Conservation (phyloP, 495 filamentous ascomycete species). For the Xylaria curta region DNA sequence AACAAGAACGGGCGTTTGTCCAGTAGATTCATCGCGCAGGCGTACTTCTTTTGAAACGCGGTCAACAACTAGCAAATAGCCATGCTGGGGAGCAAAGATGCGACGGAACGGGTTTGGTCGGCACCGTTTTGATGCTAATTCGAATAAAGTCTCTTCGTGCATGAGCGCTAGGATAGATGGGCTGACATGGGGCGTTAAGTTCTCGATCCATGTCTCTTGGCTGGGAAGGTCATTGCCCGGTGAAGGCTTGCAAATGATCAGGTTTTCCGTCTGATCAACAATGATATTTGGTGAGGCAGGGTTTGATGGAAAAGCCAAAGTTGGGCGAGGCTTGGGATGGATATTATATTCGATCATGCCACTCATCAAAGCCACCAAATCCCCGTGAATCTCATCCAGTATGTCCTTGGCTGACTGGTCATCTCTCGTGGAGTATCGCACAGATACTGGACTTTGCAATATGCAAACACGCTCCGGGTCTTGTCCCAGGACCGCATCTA, state of each 20-base stretch:
- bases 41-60: constrained; percentile 52
- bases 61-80: neutral
- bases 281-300: constrained; percentile 61
- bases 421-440: constrained; percentile 72
- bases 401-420: constrained; percentile 83
- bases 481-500: constrained; percentile 81
- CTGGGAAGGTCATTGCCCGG: constrained; percentile 66
- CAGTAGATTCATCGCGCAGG: constrained; percentile 74
- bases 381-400: constrained; percentile 74
- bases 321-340: constrained; percentile 65
- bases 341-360: neutral
- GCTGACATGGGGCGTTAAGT: constrained; percentile 58
- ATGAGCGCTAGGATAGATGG: constrained; percentile 71
- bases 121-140: constrained; percentile 15
- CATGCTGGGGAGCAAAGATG: constrained; percentile 14
- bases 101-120: constrained; percentile 18
- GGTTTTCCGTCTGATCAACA: constrained; percentile 63
- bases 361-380: constrained; percentile 49
- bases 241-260: constrained; percentile 80
- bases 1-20: constrained; percentile 71
- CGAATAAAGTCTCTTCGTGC: constrained; percentile 15
- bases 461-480: constrained; percentile 83
- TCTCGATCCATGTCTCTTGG: constrained; percentile 55
- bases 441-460: constrained; percentile 81
- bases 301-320: neutral